Conservation (phyloP, 768 basidiomycete species). For the Serpula lacrymans region DNA sequence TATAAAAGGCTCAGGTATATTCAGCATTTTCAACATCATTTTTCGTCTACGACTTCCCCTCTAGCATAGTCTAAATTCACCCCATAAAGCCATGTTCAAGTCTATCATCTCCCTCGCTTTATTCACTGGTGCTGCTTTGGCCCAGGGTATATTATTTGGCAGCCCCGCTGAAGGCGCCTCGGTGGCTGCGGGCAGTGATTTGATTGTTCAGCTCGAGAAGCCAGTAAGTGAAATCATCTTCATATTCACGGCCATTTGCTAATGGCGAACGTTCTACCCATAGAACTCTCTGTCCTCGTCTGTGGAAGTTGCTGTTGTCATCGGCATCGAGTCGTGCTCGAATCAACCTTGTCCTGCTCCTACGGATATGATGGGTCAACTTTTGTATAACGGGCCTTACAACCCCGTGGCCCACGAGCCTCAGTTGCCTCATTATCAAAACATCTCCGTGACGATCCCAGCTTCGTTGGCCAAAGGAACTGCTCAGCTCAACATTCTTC, state of each 20-base stretch:
- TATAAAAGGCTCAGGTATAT: background rate
- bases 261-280: background rate
- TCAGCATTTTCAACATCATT: background rate
- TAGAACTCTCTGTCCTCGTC: slow-evolving; percentile 25
- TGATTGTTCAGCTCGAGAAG: slow-evolving; percentile 40
- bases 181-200: slow-evolving; percentile 32
- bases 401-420: slow-evolving; percentile 30
- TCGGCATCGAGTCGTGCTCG: slow-evolving; percentile 35
- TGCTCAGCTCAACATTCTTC: slow-evolving; percentile 29
- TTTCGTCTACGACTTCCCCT: too few species aligned
- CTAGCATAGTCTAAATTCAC: too few species aligned
- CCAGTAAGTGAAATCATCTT: slow-evolving; percentile 28
- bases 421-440: slow-evolving; percentile 27
- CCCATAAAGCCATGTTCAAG: slow-evolving; percentile 19
- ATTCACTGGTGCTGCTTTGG: slow-evolving; percentile 33
- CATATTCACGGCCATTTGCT: background rate
- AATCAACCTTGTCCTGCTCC: slow-evolving; percentile 20
- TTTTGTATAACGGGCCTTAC: slow-evolving; percentile 41
- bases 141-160: slow-evolving; percentile 40
- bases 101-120: slow-evolving; percentile 16
- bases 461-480: slow-evolving; percentile 18
- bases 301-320: slow-evolving; percentile 37
- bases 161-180: slow-evolving; percentile 34
- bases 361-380: slow-evolving; percentile 30
- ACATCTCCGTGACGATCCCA: slow-evolving; percentile 38